Percentiles rank a stretch among this genome's conserved stretches.
Evolutionary conservation across 805 yeast species (phyloP).

Genomic region (Ogataea pini): DNA sequence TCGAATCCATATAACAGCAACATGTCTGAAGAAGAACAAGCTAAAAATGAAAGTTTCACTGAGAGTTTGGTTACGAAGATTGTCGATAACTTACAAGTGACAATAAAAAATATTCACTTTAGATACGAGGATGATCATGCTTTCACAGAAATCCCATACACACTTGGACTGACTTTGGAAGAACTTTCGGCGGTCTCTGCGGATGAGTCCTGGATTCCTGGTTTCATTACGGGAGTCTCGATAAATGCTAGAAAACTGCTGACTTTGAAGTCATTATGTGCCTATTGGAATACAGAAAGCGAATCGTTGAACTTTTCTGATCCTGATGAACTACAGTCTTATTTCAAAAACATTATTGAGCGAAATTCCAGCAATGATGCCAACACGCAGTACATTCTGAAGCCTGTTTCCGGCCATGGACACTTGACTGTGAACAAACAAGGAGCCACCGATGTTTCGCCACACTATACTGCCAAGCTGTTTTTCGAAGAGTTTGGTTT

Average conservation of each 20-base stretch:
- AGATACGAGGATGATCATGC: slow-evolving; percentile 82
- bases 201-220: slow-evolving; percentile 80
- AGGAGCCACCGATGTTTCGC: slow-evolving; percentile 66
- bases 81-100: slow-evolving; percentile 88
- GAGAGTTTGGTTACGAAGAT: slow-evolving; percentile 86
- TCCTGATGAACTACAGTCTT: slow-evolving; percentile 47
- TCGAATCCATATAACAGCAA: slow-evolving; percentile 35
- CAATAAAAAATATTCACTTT: slow-evolving; percentile 87
- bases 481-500: slow-evolving; percentile 89
- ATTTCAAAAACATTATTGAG: slow-evolving; percentile 48
- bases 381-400: slow-evolving; percentile 58
- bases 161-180: slow-evolving; percentile 78
- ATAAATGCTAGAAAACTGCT: slow-evolving; percentile 72
- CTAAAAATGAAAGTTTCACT: slow-evolving; percentile 76
- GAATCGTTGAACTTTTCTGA: slow-evolving; percentile 48
- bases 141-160: slow-evolving; percentile 72
- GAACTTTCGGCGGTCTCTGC: slow-evolving; percentile 93
- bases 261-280: slow-evolving; percentile 69
- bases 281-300: slow-evolving; percentile 81
- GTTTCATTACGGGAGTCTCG: slow-evolving; percentile 73
- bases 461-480: slow-evolving; percentile 73
- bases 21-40: slow-evolving; percentile 39
- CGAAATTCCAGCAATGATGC: slow-evolving; percentile 26
- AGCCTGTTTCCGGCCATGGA: slow-evolving; percentile 90
- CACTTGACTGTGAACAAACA: slow-evolving; percentile 75